These are phyloP conservation scores for Zoysia matrella DNA, from an alignment of 202 grass and related monocot species.

Conservation along the genomic window DNA sequence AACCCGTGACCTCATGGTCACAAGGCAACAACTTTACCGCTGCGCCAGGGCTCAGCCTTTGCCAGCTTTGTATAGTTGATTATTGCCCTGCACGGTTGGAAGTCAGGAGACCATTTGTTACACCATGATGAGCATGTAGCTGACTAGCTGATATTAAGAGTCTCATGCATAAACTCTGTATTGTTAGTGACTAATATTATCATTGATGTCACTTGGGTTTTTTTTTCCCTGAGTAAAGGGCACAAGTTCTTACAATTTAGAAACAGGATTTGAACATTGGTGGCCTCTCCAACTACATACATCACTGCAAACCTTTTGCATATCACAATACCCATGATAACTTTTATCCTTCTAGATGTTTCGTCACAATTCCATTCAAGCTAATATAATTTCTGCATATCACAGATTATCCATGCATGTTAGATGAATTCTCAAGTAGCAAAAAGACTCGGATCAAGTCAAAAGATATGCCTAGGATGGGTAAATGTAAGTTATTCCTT, in stretches of 20 bases:
- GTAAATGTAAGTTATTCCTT: conserved; percentile 46
- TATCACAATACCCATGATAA: background rate
- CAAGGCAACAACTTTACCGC: too few species aligned
- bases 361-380: background rate
- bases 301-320: background rate
- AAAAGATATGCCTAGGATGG: conserved; percentile 37
- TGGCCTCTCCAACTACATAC: background rate
- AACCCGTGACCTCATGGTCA: too few species aligned
- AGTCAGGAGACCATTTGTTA: background rate
- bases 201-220: background rate
- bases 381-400: conserved; percentile 15
- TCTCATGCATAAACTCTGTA: too few species aligned
- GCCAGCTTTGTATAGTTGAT: conserved; percentile 14
- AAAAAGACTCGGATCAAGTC: conserved; percentile 31
- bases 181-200: background rate
- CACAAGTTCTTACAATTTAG: background rate
- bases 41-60: conserved; percentile 12
- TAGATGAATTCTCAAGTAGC: conserved; percentile 27
- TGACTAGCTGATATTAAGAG: background rate
- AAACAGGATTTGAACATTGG: background rate
- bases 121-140: conserved; percentile 16
- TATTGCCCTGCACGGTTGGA: conserved; percentile 24
- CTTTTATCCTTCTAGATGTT: background rate
- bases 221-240: background rate
- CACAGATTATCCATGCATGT: conserved; percentile 24